A percentile compares a stretch with the other conserved stretches of the same genome.
phyloP scores from a whole-genome alignment of 2,329 filamentous ascomycete species.

The Monosporascus sp. region DNA sequence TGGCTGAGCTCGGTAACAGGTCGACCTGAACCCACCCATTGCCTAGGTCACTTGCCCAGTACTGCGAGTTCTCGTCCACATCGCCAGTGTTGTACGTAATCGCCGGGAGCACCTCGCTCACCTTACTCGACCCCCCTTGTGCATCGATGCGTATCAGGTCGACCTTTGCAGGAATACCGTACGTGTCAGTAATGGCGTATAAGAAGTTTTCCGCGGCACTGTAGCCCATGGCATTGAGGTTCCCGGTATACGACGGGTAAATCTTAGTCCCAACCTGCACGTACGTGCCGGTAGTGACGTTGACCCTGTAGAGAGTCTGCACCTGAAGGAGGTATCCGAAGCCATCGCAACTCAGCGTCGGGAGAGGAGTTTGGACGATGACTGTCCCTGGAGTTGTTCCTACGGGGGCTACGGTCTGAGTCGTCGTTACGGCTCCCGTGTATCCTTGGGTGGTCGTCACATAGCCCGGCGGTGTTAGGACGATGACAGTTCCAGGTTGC shows the following conservation, averaged over 20 bases:
- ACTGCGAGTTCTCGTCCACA: slow-evolving; percentile 13
- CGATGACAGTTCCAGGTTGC: not conserved
- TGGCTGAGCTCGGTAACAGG: slow-evolving; percentile 7
- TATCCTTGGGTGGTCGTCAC: not conserved
- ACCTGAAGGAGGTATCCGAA: slow-evolving; percentile 12
- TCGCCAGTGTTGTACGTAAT: slow-evolving; percentile 11
- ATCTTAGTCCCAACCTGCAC: slow-evolving; percentile 2
- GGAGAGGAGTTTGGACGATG: slow-evolving; percentile 2
- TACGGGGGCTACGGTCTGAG: slow-evolving; percentile 3
- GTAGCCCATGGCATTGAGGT: slow-evolving; percentile 21
- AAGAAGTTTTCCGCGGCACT: slow-evolving; percentile 18
- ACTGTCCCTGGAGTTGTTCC: slow-evolving; percentile 6
- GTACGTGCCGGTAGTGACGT: slow-evolving; percentile 5
- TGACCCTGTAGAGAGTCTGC: slow-evolving; percentile 8
- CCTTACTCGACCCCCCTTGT: slow-evolving; percentile 6
- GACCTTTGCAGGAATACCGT: not conserved
- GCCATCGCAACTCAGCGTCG: slow-evolving; percentile 8
- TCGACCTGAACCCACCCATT: slow-evolving; percentile 9
- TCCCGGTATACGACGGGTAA: slow-evolving; percentile 1
- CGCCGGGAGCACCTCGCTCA: slow-evolving; percentile 3
- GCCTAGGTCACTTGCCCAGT: slow-evolving; percentile 6
- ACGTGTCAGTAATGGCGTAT: slow-evolving; percentile 8
- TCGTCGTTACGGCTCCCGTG: not conserved
- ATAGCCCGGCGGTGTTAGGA: not conserved
- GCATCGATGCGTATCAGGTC: slow-evolving; percentile 17